These are phyloP conservation scores for Trichoderma atrobrunneum DNA, from an alignment of 2,329 filamentous ascomycete species.

Conservation along the genomic window DNA sequence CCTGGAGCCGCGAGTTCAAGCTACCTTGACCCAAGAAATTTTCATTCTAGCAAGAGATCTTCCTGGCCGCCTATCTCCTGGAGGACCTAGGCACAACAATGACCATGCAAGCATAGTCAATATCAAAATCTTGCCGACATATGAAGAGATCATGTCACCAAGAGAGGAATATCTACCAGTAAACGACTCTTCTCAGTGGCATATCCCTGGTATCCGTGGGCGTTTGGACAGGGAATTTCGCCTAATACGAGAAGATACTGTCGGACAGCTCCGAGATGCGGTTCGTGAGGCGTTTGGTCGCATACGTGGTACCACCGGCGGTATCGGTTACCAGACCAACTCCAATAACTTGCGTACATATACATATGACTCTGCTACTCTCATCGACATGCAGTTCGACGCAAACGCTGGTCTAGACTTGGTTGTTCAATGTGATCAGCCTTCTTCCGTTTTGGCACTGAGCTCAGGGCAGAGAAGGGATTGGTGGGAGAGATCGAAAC, in stretches of 20 bases:
- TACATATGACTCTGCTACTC: constrained; percentile 29
- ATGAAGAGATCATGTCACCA: constrained; percentile 43
- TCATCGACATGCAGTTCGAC: constrained; percentile 37
- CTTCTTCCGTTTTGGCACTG: constrained; percentile 28
- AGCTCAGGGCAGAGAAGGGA: constrained; percentile 35
- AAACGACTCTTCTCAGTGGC: constrained; percentile 37
- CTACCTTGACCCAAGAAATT: constrained; percentile 23
- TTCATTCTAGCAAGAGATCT: constrained; percentile 35
- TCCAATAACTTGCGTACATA: constrained; percentile 31
- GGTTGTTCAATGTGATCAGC: constrained; percentile 46
- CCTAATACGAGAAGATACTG: constrained; percentile 53
- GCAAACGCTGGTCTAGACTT: constrained; percentile 43
- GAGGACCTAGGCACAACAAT: constrained; percentile 47
- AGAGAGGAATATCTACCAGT: constrained; percentile 45
- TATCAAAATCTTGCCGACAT: constrained; percentile 50
- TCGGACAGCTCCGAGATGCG: constrained; percentile 51
- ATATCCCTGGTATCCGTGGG: constrained; percentile 40
- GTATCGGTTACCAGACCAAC: constrained; percentile 12
- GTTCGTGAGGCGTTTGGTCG: constrained; percentile 40
- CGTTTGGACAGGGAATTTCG: constrained; percentile 56
- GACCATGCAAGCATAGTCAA: constrained; percentile 45
- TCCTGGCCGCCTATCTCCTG: constrained; percentile 33
- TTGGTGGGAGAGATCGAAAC: constrained; percentile 51
- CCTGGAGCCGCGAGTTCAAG: constrained; percentile 21
- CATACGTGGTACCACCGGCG: constrained; percentile 25